A percentile compares a stretch with the other conserved stretches of the same genome.
These are phyloP conservation scores for Capsella bursapastoris DNA, from an alignment of 345 rosid genomes.

Conservation along the genomic window DNA sequence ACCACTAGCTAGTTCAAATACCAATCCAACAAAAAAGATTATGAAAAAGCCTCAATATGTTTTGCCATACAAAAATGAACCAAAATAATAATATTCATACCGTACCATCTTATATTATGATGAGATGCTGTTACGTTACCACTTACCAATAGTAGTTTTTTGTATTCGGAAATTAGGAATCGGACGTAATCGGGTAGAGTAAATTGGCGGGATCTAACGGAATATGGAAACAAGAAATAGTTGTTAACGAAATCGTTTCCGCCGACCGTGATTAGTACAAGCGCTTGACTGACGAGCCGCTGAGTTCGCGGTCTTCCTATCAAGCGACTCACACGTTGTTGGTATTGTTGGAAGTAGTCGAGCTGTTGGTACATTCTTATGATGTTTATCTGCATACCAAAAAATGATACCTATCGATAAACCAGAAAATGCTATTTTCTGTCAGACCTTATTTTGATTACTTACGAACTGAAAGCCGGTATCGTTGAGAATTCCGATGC, in stretches of 20 bases:
- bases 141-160: conserved; percentile 54
- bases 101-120: background rate
- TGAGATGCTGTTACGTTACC: conserved; percentile 2
- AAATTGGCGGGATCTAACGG: conserved; percentile 78
- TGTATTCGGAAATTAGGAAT: conserved; percentile 66
- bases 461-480: conserved; percentile 90
- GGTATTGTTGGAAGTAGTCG: conserved; percentile 65
- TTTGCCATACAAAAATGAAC: background rate
- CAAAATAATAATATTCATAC: background rate
- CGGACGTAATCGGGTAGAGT: conserved; percentile 61
- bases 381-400: conserved; percentile 57
- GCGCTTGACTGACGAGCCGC: conserved; percentile 56
- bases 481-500: conserved; percentile 89
- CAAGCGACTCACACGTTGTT: conserved; percentile 56
- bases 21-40: background rate
- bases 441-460: conserved; percentile 2
- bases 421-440: background rate
- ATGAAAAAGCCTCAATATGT: background rate
- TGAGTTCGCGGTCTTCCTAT: conserved; percentile 52
- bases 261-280: conserved; percentile 70
- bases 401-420: background rate
- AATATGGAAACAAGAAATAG: conserved; percentile 78
- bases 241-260: conserved; percentile 88
- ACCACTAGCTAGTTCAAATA: background rate
- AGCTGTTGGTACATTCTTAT: conserved; percentile 65